Base-by-base conservation (phyloP, 2,329 filamentous ascomycete genomes). In the Herpotrichia juniperi region DNA sequence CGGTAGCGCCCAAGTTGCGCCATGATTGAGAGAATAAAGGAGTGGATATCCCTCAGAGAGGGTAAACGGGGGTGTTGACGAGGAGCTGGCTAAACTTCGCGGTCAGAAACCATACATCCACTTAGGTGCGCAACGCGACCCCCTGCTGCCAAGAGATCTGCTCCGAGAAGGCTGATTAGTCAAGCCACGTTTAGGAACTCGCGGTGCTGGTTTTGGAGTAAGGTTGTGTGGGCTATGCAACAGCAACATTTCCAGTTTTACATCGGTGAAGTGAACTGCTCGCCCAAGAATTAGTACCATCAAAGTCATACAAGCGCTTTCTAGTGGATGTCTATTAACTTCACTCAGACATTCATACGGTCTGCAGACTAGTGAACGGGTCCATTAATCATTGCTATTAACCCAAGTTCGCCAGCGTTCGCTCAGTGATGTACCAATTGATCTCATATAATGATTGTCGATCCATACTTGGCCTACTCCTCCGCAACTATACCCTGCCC, bases 401-500 rank as follows among this genome's bases (percentile, higher is more conserved):
- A 42, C 43, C 35, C 25, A 26, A 47, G 40, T 31, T 45, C 42
- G 30, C 42, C 48, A 31, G 31, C 34, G 7, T 40, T 32, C 5
- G 26, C 42, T 40, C 10, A 46, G 21, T 34, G 25, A 42, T 46
- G 37, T 43, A 47, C 43, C 43, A 51, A 42, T 47, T 47, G 42
- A 51, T 16, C 24, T n/a, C 11, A 9, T 34, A 17, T 17, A 12
- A 6, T 17, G 14, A 14, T 24, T 7, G n/a, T 14, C 46, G 21
- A 30, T 22, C 31, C 12, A 9, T 8, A 25, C 12, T 34, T 19
- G 24, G 17, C 49, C 53, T 73, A 72, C 53, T 72, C 66, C 48
- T 90, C 87, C 16, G 86, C 81, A 58, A 92, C 88, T 72, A 86
- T 74, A 56, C 86, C 86, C 67, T 90, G 82, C 37, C 88, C 90